Evolutionary conservation across 108 stramenopile genomes (phyloP).

Genomic region (Skeletonema potamos): DNA sequence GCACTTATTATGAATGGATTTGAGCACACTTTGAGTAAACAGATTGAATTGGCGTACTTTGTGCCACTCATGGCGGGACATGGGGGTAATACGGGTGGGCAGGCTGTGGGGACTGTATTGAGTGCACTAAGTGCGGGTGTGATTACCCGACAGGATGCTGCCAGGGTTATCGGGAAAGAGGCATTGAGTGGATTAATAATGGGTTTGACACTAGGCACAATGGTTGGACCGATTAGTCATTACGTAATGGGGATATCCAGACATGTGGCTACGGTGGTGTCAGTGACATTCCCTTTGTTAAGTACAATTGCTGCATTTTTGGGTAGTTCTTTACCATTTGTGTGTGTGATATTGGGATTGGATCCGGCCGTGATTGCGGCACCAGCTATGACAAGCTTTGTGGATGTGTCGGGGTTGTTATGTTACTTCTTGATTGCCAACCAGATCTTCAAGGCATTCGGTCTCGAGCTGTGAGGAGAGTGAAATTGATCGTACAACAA

Average conservation of each 20-base stretch:
- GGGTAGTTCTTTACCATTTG: constrained; percentile 79
- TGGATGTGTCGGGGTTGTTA: constrained; percentile 86
- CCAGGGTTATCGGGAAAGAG: constrained; percentile 69
- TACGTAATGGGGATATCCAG: constrained; percentile 77
- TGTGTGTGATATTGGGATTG: constrained; percentile 67
- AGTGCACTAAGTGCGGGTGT: constrained; percentile 73
- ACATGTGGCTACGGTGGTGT: constrained; percentile 76
- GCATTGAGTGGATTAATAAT: constrained; percentile 66
- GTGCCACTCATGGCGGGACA: constrained; percentile 89
- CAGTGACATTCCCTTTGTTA: constrained; percentile 72
- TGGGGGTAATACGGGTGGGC: constrained; percentile 90
- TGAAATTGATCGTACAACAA: no score
- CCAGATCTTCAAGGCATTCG: constrained; percentile 69
- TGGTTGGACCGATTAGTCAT: constrained; percentile 73
- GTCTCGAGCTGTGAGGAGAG: constrained; percentile 62
- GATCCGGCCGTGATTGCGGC: constrained; percentile 87
- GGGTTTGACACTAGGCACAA: constrained; percentile 62
- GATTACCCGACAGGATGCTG: constrained; percentile 61
- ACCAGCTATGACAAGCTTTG: constrained; percentile 91
- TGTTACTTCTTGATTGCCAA: constrained; percentile 87
- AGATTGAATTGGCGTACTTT: constrained; percentile 89
- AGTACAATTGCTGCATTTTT: constrained; percentile 81
- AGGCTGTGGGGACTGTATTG: constrained; percentile 84
- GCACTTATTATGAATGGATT: constrained; percentile 89
- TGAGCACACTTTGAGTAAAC: constrained; percentile 84